phyloP scores from a whole-genome alignment of 2,329 filamentous ascomycete genomes.

The Aspergillus viridinutans region DNA sequence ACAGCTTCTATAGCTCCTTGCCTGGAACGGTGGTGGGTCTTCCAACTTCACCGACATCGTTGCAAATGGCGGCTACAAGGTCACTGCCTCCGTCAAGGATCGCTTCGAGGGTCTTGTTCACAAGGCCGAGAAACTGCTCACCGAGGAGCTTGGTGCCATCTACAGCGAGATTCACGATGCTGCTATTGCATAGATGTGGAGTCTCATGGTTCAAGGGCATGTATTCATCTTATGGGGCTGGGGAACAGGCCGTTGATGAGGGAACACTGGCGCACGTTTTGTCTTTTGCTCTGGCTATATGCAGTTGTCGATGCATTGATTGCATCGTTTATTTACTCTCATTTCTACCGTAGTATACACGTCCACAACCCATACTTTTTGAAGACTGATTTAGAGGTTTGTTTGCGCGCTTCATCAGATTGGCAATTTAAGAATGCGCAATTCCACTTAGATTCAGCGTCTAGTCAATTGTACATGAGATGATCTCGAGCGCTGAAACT shows the following conservation, averaged over 20 bases:
- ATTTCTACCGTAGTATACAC: slow-evolving; percentile 28
- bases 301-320: slow-evolving; percentile 15
- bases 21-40: slow-evolving; percentile 96
- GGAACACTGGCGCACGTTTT: slow-evolving; percentile 25
- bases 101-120: slow-evolving; percentile 42
- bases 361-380: slow-evolving; percentile 18
- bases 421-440: slow-evolving; percentile 35
- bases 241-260: slow-evolving; percentile 22
- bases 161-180: slow-evolving; percentile 42
- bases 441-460: not conserved
- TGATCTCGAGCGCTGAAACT: not conserved
- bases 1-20: slow-evolving; percentile 59
- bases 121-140: slow-evolving; percentile 45
- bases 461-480: not conserved
- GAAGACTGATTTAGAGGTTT: slow-evolving; percentile 22
- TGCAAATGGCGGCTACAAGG: slow-evolving; percentile 66
- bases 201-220: slow-evolving; percentile 5
- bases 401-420: slow-evolving; percentile 7
- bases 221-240: slow-evolving; percentile 6
- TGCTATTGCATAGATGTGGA: slow-evolving; percentile 42
- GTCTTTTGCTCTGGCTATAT: slow-evolving; percentile 13
- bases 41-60: slow-evolving; percentile 87
- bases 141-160: slow-evolving; percentile 45
- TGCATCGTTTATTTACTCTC: slow-evolving; percentile 18
- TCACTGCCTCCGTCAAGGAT: slow-evolving; percentile 34